Conservation (phyloP, 345 rosid genomes). For the Turritis glabra region DNA sequence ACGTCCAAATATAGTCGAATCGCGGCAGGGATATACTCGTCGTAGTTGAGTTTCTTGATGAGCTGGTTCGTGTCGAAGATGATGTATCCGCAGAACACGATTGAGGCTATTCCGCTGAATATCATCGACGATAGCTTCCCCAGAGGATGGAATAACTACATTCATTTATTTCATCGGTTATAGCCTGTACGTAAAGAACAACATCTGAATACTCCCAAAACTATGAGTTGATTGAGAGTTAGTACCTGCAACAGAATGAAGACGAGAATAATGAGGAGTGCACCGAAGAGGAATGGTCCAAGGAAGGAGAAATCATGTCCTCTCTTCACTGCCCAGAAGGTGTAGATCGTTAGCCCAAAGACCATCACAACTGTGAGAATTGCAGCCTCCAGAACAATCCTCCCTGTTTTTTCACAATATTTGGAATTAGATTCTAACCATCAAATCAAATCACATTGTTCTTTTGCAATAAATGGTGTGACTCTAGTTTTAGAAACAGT, state of each 20-base stretch:
- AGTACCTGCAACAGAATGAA: constrained; percentile 56
- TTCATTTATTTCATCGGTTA: not conserved
- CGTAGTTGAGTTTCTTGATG: constrained; percentile 53
- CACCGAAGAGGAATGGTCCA: constrained; percentile 64
- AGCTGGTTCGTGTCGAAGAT: constrained; percentile 57
- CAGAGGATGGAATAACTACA: constrained; percentile 45
- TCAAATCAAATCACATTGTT: not conserved
- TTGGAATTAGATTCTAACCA: not conserved
- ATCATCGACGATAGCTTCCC: constrained; percentile 50
- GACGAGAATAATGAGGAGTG: constrained; percentile 46
- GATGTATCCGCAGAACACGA: constrained; percentile 56
- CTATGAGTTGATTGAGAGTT: not conserved
- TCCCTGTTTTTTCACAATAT: constrained; percentile 43
- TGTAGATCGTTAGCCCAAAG: constrained; percentile 60
- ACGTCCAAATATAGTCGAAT: constrained; percentile 60
- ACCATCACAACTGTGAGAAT: constrained; percentile 57
- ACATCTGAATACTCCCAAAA: not conserved
- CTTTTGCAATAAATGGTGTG: not conserved
- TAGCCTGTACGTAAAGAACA: too few relatives aligned
- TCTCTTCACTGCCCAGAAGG: constrained; percentile 71
- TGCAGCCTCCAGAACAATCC: constrained; percentile 56
- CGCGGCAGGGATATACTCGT: constrained; percentile 61
- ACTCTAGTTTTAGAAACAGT: not conserved
- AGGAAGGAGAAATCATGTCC: constrained; percentile 68
- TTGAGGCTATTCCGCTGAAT: constrained; percentile 47